phyloP scores from a whole-genome alignment of 208 protist species.

The Naegleria gruberi region DNA sequence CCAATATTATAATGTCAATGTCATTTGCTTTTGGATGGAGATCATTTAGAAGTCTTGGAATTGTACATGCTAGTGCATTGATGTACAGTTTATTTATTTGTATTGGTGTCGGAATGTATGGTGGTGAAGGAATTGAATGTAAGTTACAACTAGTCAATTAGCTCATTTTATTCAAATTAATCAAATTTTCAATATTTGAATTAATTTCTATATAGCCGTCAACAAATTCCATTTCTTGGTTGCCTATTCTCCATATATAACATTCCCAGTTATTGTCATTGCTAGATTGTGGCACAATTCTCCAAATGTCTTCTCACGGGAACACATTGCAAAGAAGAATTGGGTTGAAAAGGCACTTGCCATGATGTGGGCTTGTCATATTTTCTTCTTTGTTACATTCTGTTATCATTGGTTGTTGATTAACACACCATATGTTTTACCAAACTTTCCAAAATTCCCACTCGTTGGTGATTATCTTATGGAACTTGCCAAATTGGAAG shows the following conservation, averaged over 20 bases:
- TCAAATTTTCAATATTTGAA: too few species aligned
- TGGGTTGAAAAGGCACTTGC: background rate
- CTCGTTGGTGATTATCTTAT: too few species aligned
- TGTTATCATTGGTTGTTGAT: background rate
- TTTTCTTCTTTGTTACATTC: background rate
- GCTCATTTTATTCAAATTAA: too few species aligned
- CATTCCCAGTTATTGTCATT: background rate
- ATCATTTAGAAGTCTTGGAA: background rate
- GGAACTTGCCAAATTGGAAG: too few species aligned
- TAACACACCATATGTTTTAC: too few species aligned
- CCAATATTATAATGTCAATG: background rate
- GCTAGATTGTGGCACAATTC: background rate
- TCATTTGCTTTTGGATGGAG: background rate
- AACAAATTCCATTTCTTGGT: background rate
- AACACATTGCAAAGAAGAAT: background rate
- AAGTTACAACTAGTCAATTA: too few species aligned
- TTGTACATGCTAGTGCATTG: background rate
- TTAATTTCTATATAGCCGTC: too few species aligned
- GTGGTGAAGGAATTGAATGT: too few species aligned
- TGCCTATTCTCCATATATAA: background rate
- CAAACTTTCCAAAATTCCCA: too few species aligned
- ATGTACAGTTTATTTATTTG: background rate
- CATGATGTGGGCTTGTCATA: background rate
- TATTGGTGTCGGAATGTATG: background rate
- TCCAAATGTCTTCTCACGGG: background rate